Conservation (phyloP, 106 monocot species). For the Dactylorhiza incarnata region DNA sequence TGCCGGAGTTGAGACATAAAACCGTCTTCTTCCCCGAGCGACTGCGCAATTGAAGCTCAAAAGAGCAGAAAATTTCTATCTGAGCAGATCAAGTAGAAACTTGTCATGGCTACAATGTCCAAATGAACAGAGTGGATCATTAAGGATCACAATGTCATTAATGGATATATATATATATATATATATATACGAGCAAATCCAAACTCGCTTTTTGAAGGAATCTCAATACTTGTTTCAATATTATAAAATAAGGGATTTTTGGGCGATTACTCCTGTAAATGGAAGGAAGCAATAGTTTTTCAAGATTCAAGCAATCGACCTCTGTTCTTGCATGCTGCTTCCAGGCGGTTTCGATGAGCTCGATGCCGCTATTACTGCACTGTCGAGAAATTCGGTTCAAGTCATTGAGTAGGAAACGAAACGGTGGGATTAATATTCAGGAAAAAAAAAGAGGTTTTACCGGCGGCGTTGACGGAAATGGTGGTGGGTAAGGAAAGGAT, state of each 20-base stretch:
- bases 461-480: neutral
- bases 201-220: neutral
- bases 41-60: neutral
- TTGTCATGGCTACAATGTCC: neutral
- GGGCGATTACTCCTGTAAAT: neutral
- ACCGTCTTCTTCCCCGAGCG: slow-evolving; percentile 5
- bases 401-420: neutral
- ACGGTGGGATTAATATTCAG: neutral
- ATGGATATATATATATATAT: no score
- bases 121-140: neutral
- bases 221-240: neutral
- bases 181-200: neutral
- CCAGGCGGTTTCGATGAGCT: slow-evolving; percentile 1
- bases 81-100: neutral
- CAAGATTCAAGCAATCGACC: neutral
- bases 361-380: slow-evolving; percentile 7
- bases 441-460: neutral
- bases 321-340: slow-evolving; percentile 1
- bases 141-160: neutral
- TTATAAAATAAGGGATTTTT: neutral
- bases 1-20: slow-evolving; percentile 3
- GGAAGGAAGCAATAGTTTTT: slow-evolving; percentile 1
- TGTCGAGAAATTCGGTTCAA: slow-evolving; percentile 7
- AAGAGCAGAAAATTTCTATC: no score
- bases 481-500: neutral